phyloP scores from a whole-genome alignment of 177 flowering plant genomes.

The Vitis hybrid region DNA sequence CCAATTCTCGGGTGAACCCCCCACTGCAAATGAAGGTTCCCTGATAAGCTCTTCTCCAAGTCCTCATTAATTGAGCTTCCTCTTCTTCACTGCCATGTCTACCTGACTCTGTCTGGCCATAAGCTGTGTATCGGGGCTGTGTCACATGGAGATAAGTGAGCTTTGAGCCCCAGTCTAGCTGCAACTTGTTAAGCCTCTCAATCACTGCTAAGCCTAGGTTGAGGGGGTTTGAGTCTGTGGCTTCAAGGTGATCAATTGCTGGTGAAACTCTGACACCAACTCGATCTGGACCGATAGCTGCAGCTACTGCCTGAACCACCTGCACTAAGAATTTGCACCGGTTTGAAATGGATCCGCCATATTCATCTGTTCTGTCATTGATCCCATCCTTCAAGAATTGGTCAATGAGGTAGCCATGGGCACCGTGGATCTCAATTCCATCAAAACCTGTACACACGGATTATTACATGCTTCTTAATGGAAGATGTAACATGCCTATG shows the following conservation, averaged over 20 bases:
- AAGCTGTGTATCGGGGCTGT: conserved; percentile 85
- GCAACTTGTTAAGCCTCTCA: conserved; percentile 62
- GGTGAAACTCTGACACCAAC: conserved; percentile 86
- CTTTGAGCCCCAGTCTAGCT: conserved; percentile 38
- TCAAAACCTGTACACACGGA: conserved; percentile 61
- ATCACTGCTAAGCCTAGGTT: conserved; percentile 66
- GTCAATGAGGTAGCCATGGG: conserved; percentile 93
- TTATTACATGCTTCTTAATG: too few relatives aligned
- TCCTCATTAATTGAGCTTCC: conserved; percentile 53
- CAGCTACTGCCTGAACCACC: conserved; percentile 47
- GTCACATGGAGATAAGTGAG: conserved; percentile 82
- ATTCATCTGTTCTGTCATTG: conserved; percentile 83
- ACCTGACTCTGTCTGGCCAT: conserved; percentile 73
- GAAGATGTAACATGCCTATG: neutral
- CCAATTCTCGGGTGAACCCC: conserved; percentile 78
- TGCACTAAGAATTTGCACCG: conserved; percentile 65
- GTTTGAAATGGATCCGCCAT: conserved; percentile 72
- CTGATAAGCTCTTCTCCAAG: conserved; percentile 52
- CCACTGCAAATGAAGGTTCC: conserved; percentile 87
- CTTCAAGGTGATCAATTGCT: conserved; percentile 89
- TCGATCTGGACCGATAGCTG: conserved; percentile 70
- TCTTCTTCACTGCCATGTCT: conserved; percentile 64
- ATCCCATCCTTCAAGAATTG: conserved; percentile 91
- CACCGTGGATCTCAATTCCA: conserved; percentile 88
- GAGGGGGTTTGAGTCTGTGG: conserved; percentile 77